phyloP scores from a whole-genome alignment of 371 early-diverging fungal species.

The Thermomucor indicae-seudaticae region DNA sequence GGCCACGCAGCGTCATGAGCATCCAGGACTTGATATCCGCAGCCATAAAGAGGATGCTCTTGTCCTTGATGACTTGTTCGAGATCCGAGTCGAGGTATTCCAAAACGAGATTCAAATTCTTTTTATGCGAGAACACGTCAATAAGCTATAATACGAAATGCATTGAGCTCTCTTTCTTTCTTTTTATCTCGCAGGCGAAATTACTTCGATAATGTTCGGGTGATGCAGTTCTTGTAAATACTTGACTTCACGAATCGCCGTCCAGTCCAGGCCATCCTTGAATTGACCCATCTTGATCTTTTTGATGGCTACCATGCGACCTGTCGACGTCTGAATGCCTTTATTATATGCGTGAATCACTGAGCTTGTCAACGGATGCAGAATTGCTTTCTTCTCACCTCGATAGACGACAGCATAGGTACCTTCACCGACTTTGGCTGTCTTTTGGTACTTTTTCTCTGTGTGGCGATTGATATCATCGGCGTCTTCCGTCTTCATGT shows the following conservation, averaged over 20 bases:
- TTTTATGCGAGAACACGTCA: conserved; percentile 94
- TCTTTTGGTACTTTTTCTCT: conserved; percentile 72
- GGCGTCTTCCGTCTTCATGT: conserved; percentile 34
- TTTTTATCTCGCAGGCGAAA: neutral
- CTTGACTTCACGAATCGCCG: conserved; percentile 98
- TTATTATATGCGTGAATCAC: neutral
- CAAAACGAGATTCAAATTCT: conserved; percentile 91
- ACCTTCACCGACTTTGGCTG: conserved; percentile 91
- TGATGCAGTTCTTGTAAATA: conserved; percentile 90
- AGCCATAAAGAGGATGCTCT: conserved; percentile 89
- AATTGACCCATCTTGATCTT: conserved; percentile 91
- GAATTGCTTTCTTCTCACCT: conserved; percentile 40
- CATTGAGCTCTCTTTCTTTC: neutral
- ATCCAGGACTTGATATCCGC: conserved; percentile 99
- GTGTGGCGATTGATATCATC: conserved; percentile 56
- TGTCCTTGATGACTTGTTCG: conserved; percentile 97
- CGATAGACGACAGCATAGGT: conserved; percentile 93
- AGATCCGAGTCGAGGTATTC: conserved; percentile 96
- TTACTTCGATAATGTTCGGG: conserved; percentile 87
- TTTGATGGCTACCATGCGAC: conserved; percentile 86
- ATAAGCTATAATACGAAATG: conserved; percentile 57
- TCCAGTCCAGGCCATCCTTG: conserved; percentile 89
- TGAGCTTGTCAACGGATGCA: neutral
- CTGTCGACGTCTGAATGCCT: conserved; percentile 53
- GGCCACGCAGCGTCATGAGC: conserved; percentile 94